Conservation (phyloP, 1,284 basidiomycete species). For the Ganoderma resinaceum region DNA sequence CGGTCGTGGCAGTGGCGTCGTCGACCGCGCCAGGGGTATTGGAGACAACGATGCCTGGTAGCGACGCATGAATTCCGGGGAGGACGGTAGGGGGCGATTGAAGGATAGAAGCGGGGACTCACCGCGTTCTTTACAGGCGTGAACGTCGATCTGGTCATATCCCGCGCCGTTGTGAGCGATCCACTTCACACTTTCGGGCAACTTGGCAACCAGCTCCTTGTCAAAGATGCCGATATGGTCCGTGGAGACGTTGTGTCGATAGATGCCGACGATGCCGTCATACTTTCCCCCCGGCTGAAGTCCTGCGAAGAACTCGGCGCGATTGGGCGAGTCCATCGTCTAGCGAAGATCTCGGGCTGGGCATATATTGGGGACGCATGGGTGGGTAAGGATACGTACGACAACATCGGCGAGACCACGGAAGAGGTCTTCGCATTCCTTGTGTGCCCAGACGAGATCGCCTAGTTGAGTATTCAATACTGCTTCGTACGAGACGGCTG, state of each 20-base stretch:
- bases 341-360: conserved; percentile 9
- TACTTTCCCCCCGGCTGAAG: conserved; percentile 77
- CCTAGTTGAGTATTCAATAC: conserved; percentile 46
- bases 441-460: conserved; percentile 80
- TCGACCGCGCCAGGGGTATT: conserved; percentile 94
- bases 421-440: conserved; percentile 74
- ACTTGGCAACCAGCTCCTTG: conserved; percentile 72
- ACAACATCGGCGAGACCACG: conserved; percentile 76
- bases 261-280: conserved; percentile 77
- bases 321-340: conserved; percentile 66
- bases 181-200: conserved; percentile 79
- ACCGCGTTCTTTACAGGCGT: conserved; percentile 77
- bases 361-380: neutral
- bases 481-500: too few relatives aligned
- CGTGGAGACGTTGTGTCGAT: conserved; percentile 76
- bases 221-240: conserved; percentile 81
- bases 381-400: conserved; percentile 53
- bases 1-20: conserved; percentile 91
- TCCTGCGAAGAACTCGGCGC: conserved; percentile 73
- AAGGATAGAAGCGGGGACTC: conserved; percentile 17
- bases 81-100: neutral
- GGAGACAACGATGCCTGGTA: conserved; percentile 83
- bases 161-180: conserved; percentile 95
- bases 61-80: neutral
- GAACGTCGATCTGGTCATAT: conserved; percentile 87